Evolutionary conservation across 2,329 filamentous ascomycete species (phyloP).

Genomic region (Ceratocystis eucalypticola): DNA sequence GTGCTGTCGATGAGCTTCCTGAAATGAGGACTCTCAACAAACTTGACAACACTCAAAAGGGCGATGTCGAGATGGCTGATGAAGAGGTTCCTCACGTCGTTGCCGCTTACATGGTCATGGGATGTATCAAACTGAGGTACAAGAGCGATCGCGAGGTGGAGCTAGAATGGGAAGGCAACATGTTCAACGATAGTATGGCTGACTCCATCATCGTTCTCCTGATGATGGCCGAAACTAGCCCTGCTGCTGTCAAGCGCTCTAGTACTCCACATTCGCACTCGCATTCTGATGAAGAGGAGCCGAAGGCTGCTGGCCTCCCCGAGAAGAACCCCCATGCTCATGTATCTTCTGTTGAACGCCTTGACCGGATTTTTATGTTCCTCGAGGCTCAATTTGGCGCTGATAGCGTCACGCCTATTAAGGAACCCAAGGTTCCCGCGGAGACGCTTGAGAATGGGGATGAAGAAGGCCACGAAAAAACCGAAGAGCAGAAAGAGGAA

Average conservation of each 20-base stretch:
- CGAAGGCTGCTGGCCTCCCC: slow-evolving; percentile 24
- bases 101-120: slow-evolving; percentile 65
- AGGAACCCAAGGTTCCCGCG: slow-evolving; percentile 40
- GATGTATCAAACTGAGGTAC: slow-evolving; percentile 72
- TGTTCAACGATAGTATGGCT: slow-evolving; percentile 95
- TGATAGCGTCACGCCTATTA: slow-evolving; percentile 67
- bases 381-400: slow-evolving; percentile 91
- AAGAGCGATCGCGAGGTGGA: slow-evolving; percentile 66
- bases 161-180: slow-evolving; percentile 94
- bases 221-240: slow-evolving; percentile 82
- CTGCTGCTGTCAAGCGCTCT: slow-evolving; percentile 74
- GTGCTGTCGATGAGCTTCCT: slow-evolving; percentile 59
- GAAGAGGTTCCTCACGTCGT: slow-evolving; percentile 46
- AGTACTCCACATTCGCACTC: slow-evolving; percentile 26
- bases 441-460: slow-evolving; percentile 25
- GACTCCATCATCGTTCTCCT: slow-evolving; percentile 91
- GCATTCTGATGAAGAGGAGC: slow-evolving; percentile 29
- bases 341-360: slow-evolving; percentile 57
- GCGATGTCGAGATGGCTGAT: slow-evolving; percentile 42
- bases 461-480: slow-evolving; percentile 21
- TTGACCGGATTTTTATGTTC: slow-evolving; percentile 83
- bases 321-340: slow-evolving; percentile 58
- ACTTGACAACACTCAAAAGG: slow-evolving; percentile 27
- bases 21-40: slow-evolving; percentile 34
- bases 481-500: slow-evolving; percentile 32